A percentile compares a stretch with the other conserved stretches of the same genome.
Conservation (phyloP, 2,329 filamentous ascomycete genomes). For the Botrytis tulipae region DNA sequence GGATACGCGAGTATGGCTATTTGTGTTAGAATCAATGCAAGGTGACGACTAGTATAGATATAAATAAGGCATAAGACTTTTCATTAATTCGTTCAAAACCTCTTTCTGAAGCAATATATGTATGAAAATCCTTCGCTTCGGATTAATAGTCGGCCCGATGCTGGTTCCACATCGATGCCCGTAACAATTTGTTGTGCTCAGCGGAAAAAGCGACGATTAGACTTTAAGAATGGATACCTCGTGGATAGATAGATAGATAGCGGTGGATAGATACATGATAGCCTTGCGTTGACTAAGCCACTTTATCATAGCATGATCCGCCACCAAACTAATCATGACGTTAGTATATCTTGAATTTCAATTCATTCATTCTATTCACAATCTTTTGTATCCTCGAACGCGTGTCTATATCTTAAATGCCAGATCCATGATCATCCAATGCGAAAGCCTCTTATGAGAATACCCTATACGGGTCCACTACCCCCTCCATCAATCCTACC, state of each 20-base stretch:
- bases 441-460: constrained; percentile 75
- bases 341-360: not conserved
- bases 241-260: not conserved
- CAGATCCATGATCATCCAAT: constrained; percentile 42
- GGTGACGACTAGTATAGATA: no score
- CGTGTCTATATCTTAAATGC: not conserved
- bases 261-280: not conserved
- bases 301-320: not conserved
- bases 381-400: constrained; percentile 7
- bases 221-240: no score
- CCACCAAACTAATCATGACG: constrained; percentile 2
- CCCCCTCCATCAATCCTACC: constrained; percentile 75
- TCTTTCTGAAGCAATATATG: no score
- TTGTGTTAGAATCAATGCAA: no score
- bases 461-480: constrained; percentile 85
- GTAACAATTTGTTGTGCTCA: no score
- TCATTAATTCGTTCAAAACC: no score
- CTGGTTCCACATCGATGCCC: no score
- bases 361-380: not conserved
- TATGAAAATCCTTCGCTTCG: no score
- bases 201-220: no score
- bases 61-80: no score
- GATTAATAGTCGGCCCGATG: no score
- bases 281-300: constrained; percentile 4
- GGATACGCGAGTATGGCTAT: no score